Base-by-base conservation (phyloP, 2,329 filamentous ascomycete species). In the Sodiomyces alkalinus region DNA sequence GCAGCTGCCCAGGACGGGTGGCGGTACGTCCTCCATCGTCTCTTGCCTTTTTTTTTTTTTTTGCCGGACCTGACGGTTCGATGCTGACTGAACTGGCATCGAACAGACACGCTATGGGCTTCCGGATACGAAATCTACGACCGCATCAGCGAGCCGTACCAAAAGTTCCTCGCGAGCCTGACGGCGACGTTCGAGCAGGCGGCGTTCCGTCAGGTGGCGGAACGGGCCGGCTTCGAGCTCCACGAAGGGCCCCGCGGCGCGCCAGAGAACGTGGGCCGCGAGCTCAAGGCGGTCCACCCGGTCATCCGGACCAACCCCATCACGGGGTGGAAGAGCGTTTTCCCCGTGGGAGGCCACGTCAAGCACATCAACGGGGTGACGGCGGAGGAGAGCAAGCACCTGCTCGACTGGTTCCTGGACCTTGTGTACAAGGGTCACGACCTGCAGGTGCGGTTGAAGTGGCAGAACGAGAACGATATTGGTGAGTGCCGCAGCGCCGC, bases 51-150 rank as follows among this genome's bases (percentile, higher is more conserved):
- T n/a, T n/a, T n/a, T n/a, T n/a, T n/a, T n/a, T n/a, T n/a, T n/a
- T n/a, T n/a, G n/a, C n/a, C n/a, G n/a, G n/a, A n/a, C n/a, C n/a
- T n/a, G n/a, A n/a, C n/a, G 17, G 11, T 10, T 10, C 14, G 8
- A 11, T 5, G 17, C 18, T 26, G 5, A 26, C 19, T 4, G 20
- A 18, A 12, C 17, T 28, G 2, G 22, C 2, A 6, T 9, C 6
- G 11, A 6, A 3, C 7, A 30, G 67, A 75, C 41, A 73, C 71
- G 8, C 56, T 75, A 5, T 75, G 69, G 68, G 70, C 69, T 0
- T 72, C 64, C 1, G 68, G 67, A 2, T 74, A 74, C 36, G 69
- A 74, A 29, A 41, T 71, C 11, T 73, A 68, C 31, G 68, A 74
- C 40, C 55, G 65, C 5, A 51, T 72, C 25, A 64, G 59, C 2